phyloP scores from a whole-genome alignment of 2,329 filamentous ascomycete species.

The Colletotrichum sp. region DNA sequence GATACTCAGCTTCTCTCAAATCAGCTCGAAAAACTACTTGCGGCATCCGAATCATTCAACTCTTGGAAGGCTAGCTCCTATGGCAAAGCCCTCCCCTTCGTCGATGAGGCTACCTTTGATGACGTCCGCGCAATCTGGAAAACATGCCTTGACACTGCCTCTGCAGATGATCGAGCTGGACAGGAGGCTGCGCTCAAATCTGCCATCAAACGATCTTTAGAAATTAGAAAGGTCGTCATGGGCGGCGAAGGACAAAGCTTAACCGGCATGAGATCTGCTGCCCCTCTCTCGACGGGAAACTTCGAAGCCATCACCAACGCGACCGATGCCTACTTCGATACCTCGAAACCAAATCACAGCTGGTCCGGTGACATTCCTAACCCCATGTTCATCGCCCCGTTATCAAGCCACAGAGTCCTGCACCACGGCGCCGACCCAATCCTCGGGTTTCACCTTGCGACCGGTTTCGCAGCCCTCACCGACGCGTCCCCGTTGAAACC shows the following conservation, averaged over 20 bases:
- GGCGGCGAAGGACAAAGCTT: slow-evolving; percentile 26
- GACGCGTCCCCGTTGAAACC: slow-evolving; percentile 42
- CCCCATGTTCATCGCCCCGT: slow-evolving; percentile 39
- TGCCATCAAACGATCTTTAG: not conserved
- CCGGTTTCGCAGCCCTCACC: slow-evolving; percentile 43
- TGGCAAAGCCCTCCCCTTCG: slow-evolving; percentile 50
- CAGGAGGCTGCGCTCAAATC: not conserved
- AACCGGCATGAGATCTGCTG: slow-evolving; percentile 40
- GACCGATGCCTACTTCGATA: slow-evolving; percentile 37
- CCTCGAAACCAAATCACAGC: slow-evolving; percentile 31
- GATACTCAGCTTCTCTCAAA: slow-evolving; percentile 38
- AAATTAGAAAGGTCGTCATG: not conserved
- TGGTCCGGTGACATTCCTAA: slow-evolving; percentile 37
- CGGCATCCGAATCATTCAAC: slow-evolving; percentile 38
- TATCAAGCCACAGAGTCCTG: slow-evolving; percentile 40
- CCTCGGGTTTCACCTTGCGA: slow-evolving; percentile 61
- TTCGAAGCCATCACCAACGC: slow-evolving; percentile 24
- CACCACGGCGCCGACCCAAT: slow-evolving; percentile 57
- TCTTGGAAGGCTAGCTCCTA: slow-evolving; percentile 52
- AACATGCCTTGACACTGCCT: not conserved
- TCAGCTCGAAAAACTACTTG: slow-evolving; percentile 40
- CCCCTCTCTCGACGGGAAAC: slow-evolving; percentile 36
- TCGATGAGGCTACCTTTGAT: slow-evolving; percentile 49
- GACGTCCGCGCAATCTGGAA: slow-evolving; percentile 19
- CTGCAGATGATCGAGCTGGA: not conserved